Conservation (phyloP, 164 flowering plant species). For the Pachysandra terminalis region DNA sequence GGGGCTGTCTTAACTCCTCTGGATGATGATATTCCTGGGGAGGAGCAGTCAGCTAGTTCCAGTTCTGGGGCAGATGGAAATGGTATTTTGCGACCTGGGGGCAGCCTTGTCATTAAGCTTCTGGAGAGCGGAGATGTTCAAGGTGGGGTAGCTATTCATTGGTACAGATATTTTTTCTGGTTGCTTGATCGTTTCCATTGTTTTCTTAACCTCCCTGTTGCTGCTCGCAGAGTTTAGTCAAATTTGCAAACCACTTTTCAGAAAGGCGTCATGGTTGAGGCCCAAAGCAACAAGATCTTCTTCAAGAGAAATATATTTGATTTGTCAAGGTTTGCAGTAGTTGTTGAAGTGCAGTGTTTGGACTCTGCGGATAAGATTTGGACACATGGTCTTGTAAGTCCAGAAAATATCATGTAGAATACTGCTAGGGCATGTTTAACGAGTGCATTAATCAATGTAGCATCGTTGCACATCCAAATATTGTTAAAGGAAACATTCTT, state of each 20-base stretch:
- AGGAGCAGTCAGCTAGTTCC: conserved; percentile 20
- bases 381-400: too few relatives aligned
- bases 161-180: neutral
- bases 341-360: neutral
- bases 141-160: conserved; percentile 42
- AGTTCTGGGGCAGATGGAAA: conserved; percentile 18
- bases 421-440: too few relatives aligned
- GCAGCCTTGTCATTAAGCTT: conserved; percentile 83
- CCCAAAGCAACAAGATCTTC: conserved; percentile 94
- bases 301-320: conserved; percentile 92
- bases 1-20: conserved; percentile 22
- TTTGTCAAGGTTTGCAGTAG: conserved; percentile 60
- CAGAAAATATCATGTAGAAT: too few relatives aligned
- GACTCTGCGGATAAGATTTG: too few relatives aligned
- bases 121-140: conserved; percentile 77
- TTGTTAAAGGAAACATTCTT: too few relatives aligned
- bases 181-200: neutral
- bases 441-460: too few relatives aligned
- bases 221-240: conserved; percentile 49
- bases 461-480: too few relatives aligned
- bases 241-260: conserved; percentile 74
- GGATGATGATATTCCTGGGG: conserved; percentile 18
- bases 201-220: conserved; percentile 5
- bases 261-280: conserved; percentile 77
- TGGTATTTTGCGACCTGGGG: conserved; percentile 66